A percentile compares a stretch with the other conserved stretches of the same genome.
Evolutionary conservation across 176 grass and related monocot species (phyloP).

Genomic region (Panicum miliaceum): DNA sequence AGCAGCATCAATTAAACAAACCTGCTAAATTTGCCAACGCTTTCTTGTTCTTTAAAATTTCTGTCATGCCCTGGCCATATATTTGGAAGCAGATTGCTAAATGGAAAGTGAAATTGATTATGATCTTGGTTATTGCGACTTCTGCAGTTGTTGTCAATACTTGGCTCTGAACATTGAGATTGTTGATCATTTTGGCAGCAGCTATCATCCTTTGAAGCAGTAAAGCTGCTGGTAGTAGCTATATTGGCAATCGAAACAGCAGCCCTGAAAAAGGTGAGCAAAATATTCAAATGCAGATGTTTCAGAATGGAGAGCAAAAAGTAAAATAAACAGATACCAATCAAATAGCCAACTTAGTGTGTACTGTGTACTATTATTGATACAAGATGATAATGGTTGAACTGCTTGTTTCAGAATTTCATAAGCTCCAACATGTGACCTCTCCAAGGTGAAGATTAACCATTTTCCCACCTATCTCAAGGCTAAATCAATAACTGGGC

Average conservation of each 20-base stretch:
- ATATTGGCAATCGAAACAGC: conserved; percentile 61
- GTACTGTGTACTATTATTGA: neutral
- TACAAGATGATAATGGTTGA: neutral
- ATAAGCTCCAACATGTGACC: conserved; percentile 1
- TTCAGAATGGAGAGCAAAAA: conserved; percentile 8
- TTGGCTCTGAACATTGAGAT: conserved; percentile 19
- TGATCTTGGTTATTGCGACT: conserved; percentile 40
- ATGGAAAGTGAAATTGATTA: conserved; percentile 59
- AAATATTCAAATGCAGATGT: conserved; percentile 3
- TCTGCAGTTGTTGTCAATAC: conserved; percentile 37
- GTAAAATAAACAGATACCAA: conserved; percentile 8
- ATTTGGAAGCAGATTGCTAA: conserved; percentile 72
- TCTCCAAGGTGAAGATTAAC: neutral
- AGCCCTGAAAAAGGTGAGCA: conserved; percentile 50
- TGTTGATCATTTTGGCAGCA: conserved; percentile 31
- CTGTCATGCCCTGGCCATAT: conserved; percentile 58
- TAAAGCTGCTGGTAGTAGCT: conserved; percentile 44
- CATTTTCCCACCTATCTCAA: neutral
- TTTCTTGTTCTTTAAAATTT: conserved; percentile 50
- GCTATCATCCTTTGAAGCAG: conserved; percentile 38
- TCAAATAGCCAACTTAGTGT: conserved; percentile 16
- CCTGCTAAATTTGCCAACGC: conserved; percentile 38
- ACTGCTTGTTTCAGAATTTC: neutral
- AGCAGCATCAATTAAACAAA: conserved; percentile 15
- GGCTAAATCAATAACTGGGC: neutral